Evolutionary conservation across 495 filamentous ascomycete species (phyloP).

Genomic region (Hypoxylon rickii): DNA sequence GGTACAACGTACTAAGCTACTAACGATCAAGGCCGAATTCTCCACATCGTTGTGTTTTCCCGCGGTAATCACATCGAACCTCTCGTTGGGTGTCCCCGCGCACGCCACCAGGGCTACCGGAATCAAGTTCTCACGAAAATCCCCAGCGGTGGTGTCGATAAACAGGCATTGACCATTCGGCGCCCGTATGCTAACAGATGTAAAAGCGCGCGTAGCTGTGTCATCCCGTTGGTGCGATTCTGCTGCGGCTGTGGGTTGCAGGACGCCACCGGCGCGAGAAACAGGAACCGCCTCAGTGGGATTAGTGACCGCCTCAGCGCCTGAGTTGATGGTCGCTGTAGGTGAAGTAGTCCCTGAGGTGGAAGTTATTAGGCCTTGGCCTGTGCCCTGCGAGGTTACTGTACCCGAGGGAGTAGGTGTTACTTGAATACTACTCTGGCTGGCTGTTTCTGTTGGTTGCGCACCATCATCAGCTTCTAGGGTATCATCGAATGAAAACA

Average conservation of each 20-base stretch:
- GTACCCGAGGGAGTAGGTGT: slow-evolving; percentile 7
- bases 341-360: slow-evolving; percentile 7
- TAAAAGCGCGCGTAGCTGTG: slow-evolving; percentile 53
- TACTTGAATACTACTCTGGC: not conserved
- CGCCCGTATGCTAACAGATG: slow-evolving; percentile 50
- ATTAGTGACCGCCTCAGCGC: slow-evolving; percentile 41
- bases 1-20: slow-evolving; percentile 43
- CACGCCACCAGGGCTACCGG: slow-evolving; percentile 53
- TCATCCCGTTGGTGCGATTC: slow-evolving; percentile 51
- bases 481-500: slow-evolving; percentile 51
- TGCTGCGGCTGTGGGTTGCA: slow-evolving; percentile 54
- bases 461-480: slow-evolving; percentile 11
- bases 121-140: slow-evolving; percentile 61
- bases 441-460: slow-evolving; percentile 3
- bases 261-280: slow-evolving; percentile 52
- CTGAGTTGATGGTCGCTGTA: slow-evolving; percentile 2
- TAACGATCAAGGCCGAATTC: slow-evolving; percentile 51
- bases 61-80: slow-evolving; percentile 58
- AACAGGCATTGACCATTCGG: slow-evolving; percentile 57
- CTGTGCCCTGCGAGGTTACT: slow-evolving; percentile 11
- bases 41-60: slow-evolving; percentile 53
- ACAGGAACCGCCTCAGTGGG: slow-evolving; percentile 55
- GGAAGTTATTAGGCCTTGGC: slow-evolving; percentile 8
- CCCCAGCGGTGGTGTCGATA: slow-evolving; percentile 57
- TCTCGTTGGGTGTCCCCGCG: slow-evolving; percentile 53